Evolutionary conservation across 495 filamentous ascomycete species (phyloP), one percentile per base, ranked within the genome.

Genomic region (Gamarada debralockiae): DNA sequence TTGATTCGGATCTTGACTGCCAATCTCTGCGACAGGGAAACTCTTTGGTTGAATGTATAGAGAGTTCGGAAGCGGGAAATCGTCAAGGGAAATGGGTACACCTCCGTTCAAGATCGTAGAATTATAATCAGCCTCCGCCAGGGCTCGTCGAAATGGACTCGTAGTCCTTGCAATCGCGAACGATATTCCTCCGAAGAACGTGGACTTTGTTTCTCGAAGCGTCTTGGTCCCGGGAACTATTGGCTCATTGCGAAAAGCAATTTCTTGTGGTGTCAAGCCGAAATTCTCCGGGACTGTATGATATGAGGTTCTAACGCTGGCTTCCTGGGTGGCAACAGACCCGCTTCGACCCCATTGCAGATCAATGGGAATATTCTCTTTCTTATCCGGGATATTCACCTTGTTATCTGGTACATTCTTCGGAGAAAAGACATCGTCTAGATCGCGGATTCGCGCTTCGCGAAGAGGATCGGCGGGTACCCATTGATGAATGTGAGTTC

Each of bases 71-170:
- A 53, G 8, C 43, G 15, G 1, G 44, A 37, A 38, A 38, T 49
- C 44, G 25, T 34, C 13, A 45, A 3, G 22, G 23, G 25, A 17
- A 34, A 41, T 18, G n/a, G 43, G 27, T 14, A 21, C 17, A 40
- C 37, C 36, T 7, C 52, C 25, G 18, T 15, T 31, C 1, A 48
- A 14, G 10, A 41, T 29, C 6, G 24, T 41, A n/a, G 50, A 7
- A 38, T 51, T 51, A 10, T 39, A 27, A 6, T 79, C 6, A 58
- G 65, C 33, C 67, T 67, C 57, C 63, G 68, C 59, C 55, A 82
- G 57, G 15, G 72, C 76, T 21, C 74, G 73, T 34, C 75, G 75
- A 59, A 73, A 85, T 13, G 82, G 80, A 56, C 81, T 83, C 27
- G 67, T 63, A 4, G 72, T 77, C 33, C 72, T 72, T 6, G 43